Base-by-base conservation (phyloP, 345 rosid genomes). In the Citrus unshiu region DNA sequence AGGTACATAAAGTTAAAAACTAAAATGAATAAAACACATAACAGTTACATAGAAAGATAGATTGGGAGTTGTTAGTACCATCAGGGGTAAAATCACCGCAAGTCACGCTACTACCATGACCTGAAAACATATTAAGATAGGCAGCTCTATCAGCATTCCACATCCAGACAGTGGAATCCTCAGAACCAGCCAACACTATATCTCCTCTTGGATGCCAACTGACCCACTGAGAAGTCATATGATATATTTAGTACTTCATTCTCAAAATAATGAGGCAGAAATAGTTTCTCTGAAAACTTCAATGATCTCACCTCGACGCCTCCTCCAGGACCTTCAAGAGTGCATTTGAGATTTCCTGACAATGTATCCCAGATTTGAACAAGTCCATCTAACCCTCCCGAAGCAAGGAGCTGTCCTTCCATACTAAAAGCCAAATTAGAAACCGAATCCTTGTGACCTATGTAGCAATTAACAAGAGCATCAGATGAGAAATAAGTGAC, bases 81-180 rank as follows among this genome's bases (percentile, higher is more conserved):
- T 96, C 97, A 72, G 97, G 95, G 5, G 97, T 96, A 77, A 93
- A 95, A 89, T 89, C 97, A 83, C 99, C 99, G 81, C 98, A 93
- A 29, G 96, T 89, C 7, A 93, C 97, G 58, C 81, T 86, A 27
- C 79, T 81, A 13, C 89, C 89, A 68, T 95, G 99, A n/a, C 99
- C 98, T 1, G 91, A 82, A 84, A 93, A 95, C 82, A 88, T 88
- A 77, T 87, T 88, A 32, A 93, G 95, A 83, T 83, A 88, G 39
- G 81, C 88, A 77, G 83, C 92, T 80, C 65, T 94, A 75, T 94
- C 97, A 40, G 97, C 99, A 89, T 96, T 94, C 98, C 99, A 94
- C 98, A 96, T 90, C 97, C 97, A 94, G 29, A 88, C 83, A 82
- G 83, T 87, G 68, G 88, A 87, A 83, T 94, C 97, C 78, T 93